A percentile compares a stretch with the other conserved stretches of the same genome.
Evolutionary conservation across 2,329 filamentous ascomycete species (phyloP).

Genomic region (Sphaerulina populicola): DNA sequence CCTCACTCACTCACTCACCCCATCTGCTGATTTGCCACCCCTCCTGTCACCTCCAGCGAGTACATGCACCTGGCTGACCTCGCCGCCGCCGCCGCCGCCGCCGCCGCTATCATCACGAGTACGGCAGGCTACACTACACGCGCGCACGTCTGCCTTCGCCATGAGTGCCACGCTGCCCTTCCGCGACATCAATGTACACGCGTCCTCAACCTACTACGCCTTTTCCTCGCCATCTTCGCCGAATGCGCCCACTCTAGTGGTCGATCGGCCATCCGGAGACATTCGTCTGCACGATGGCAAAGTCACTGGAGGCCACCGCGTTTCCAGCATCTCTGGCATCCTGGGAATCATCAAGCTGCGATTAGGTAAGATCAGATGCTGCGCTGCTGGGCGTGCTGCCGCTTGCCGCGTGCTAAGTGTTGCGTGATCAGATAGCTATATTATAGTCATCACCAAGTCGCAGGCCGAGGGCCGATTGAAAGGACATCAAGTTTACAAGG

Average conservation of each 20-base stretch:
- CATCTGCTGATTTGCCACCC: neutral
- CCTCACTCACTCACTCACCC: no score
- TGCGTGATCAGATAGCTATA: constrained; percentile 69
- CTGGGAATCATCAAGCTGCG: constrained; percentile 88
- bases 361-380: constrained; percentile 56
- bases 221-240: constrained; percentile 94
- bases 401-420: constrained; percentile 12
- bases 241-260: constrained; percentile 73
- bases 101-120: neutral
- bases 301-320: constrained; percentile 66
- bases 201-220: constrained; percentile 83
- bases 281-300: constrained; percentile 74
- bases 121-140: neutral
- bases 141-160: constrained; percentile 6
- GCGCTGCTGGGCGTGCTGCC: neutral
- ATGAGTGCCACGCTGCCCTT: constrained; percentile 61
- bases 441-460: constrained; percentile 91
- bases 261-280: constrained; percentile 89
- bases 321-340: constrained; percentile 91
- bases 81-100: no score
- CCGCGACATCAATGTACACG: constrained; percentile 94
- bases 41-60: neutral
- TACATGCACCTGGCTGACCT: neutral
- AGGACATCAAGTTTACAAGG: constrained; percentile 93
- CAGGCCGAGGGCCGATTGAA: constrained; percentile 83